phyloP scores from a whole-genome alignment of 768 basidiomycete genomes.

The Lepiota brunneoincarnata region DNA sequence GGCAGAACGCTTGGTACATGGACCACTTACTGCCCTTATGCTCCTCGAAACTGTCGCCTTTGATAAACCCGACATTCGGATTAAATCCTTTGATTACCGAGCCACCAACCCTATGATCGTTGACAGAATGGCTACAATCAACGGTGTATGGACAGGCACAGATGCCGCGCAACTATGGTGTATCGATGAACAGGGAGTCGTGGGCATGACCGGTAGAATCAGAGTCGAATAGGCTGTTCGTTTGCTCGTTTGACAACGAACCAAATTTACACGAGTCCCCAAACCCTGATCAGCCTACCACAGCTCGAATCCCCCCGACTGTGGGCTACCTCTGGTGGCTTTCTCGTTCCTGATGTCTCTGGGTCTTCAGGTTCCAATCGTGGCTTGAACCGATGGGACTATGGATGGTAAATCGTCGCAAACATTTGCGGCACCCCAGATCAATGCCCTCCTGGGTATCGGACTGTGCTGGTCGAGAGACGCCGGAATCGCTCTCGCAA shows the following conservation, averaged over 20 bases:
- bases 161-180: slow-evolving; percentile 54
- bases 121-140: slow-evolving; percentile 43
- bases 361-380: too few relatives aligned
- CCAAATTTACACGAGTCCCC: too few relatives aligned
- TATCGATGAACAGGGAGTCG: slow-evolving; percentile 48
- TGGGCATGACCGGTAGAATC: slow-evolving; percentile 67
- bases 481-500: too few relatives aligned
- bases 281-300: too few relatives aligned
- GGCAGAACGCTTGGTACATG: slow-evolving; percentile 80
- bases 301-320: too few relatives aligned
- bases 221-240: slow-evolving; percentile 1
- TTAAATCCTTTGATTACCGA: slow-evolving; percentile 64
- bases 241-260: neutral
- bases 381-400: too few relatives aligned
- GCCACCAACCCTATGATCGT: slow-evolving; percentile 66
- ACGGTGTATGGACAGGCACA: slow-evolving; percentile 41
- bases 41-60: slow-evolving; percentile 60
- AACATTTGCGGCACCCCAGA: too few relatives aligned
- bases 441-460: too few relatives aligned
- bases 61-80: slow-evolving; percentile 41
- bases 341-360: too few relatives aligned
- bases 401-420: too few relatives aligned
- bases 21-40: slow-evolving; percentile 79
- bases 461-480: too few relatives aligned
- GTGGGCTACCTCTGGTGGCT: too few relatives aligned